These are phyloP conservation scores for Desmodesmus armatus DNA, from an alignment of 139 green algal genomes.

Conservation along the genomic window DNA sequence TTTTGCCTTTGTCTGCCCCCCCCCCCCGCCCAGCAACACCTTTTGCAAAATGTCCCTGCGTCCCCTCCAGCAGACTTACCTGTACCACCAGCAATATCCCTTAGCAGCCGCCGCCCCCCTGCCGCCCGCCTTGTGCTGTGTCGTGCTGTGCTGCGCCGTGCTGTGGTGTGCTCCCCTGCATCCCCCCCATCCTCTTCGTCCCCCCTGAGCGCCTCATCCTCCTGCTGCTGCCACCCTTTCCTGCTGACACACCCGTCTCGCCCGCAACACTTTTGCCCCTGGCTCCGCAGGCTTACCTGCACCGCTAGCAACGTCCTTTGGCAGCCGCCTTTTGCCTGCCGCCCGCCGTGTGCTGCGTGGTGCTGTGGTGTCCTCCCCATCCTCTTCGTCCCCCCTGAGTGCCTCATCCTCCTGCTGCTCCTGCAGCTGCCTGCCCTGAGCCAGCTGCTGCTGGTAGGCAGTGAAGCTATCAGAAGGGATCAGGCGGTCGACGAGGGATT, in stretches of 20 bases:
- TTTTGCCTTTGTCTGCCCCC: not conserved
- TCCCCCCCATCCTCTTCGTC: not conserved
- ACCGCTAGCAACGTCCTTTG: no score
- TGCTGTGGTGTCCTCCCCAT: not conserved
- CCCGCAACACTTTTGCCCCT: not conserved
- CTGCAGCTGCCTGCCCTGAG: constrained; percentile 5
- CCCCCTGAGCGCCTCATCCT: no score
- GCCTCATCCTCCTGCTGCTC: not conserved
- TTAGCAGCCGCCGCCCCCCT: no score
- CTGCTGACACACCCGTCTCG: not conserved
- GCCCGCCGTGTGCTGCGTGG: not conserved
- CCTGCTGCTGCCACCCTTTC: not conserved
- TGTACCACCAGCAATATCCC: no score
- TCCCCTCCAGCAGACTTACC: not conserved
- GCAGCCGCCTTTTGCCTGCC: no score
- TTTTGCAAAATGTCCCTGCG: no score
- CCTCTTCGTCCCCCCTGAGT: no score
- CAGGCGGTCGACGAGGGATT: not conserved
- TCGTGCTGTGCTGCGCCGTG: not conserved
- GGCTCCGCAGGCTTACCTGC: not conserved
- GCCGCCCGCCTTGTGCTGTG: not conserved
- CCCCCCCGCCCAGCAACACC: no score
- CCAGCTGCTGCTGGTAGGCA: not conserved
- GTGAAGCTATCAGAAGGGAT: not conserved
- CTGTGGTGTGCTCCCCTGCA: no score